Percentiles rank a stretch among this genome's conserved stretches.
phyloP scores from a whole-genome alignment of 192 early-diverging fungal species.

The Paraglomus brasilianum region DNA sequence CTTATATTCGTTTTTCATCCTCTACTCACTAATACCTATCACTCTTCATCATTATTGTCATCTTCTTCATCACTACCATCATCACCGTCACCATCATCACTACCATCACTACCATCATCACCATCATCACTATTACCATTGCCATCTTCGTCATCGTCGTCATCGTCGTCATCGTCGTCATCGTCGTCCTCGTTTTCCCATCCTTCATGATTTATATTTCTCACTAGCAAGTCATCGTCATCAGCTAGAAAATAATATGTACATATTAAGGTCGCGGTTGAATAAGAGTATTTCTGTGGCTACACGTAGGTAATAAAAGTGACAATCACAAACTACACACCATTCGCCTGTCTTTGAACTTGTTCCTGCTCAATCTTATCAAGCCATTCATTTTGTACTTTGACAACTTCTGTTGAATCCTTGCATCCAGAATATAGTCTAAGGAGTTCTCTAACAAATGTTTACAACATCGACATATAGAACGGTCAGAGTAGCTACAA shows the following conservation, averaged over 20 bases:
- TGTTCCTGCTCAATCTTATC: constrained; percentile 69
- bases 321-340: neutral
- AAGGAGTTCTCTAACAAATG: constrained; percentile 60
- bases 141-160: constrained; percentile 49
- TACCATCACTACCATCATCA: constrained; percentile 35
- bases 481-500: neutral
- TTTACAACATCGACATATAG: neutral
- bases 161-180: constrained; percentile 54
- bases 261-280: constrained; percentile 12
- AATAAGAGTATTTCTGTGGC: neutral
- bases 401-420: constrained; percentile 68
- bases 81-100: constrained; percentile 17
- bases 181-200: constrained; percentile 42
- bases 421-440: constrained; percentile 74
- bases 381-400: constrained; percentile 80
- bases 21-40: constrained; percentile 34
- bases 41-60: constrained; percentile 38
- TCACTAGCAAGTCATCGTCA: constrained; percentile 50
- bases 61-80: constrained; percentile 36
- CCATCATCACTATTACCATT: constrained; percentile 49
- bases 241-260: constrained; percentile 26
- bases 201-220: constrained; percentile 51
- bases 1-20: constrained; percentile 34
- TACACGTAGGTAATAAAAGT: neutral
- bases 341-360: constrained; percentile 45